phyloP scores from a whole-genome alignment of 306 rosid genomes.

The Vicia sativa region DNA sequence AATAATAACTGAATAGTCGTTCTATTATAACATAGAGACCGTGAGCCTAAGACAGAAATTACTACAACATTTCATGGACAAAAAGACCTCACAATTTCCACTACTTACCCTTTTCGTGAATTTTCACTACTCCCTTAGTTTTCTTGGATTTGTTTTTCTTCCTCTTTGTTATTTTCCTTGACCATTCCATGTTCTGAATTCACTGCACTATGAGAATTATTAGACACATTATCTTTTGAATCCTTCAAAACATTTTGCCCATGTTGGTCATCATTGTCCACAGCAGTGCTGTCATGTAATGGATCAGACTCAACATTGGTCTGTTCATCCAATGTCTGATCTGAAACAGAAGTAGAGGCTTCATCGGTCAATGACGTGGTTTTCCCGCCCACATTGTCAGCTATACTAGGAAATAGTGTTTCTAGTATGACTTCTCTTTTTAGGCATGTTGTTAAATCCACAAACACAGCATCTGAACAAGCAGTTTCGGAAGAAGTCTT shows the following conservation, averaged over 20 bases:
- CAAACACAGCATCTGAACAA: constrained; percentile 44
- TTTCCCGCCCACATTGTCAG: constrained; percentile 5
- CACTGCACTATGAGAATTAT: constrained; percentile 15
- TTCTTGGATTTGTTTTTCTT: constrained; percentile 36
- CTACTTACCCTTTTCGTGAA: constrained; percentile 29
- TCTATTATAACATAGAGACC: too few species aligned
- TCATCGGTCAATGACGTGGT: not conserved
- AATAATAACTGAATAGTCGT: too few species aligned
- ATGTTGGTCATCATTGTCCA: constrained; percentile 13
- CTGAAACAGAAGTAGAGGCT: not conserved
- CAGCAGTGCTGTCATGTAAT: constrained; percentile 22
- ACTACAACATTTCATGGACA: too few species aligned
- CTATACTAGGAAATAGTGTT: constrained; percentile 37
- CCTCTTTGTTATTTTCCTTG: constrained; percentile 16
- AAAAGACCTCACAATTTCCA: constrained; percentile 5
- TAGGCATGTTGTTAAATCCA: constrained; percentile 41
- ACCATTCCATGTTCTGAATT: constrained; percentile 20
- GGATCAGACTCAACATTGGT: not conserved
- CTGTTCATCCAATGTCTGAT: not conserved
- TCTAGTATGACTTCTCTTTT: constrained; percentile 32
- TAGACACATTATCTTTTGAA: constrained; percentile 2
- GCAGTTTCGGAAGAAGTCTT: constrained; percentile 2
- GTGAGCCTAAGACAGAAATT: too few species aligned
- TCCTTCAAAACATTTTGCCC: constrained; percentile 26
- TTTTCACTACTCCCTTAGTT: constrained; percentile 1